Evolutionary conservation across 768 basidiomycete species (phyloP).

Genomic region (Collybia sordida): DNA sequence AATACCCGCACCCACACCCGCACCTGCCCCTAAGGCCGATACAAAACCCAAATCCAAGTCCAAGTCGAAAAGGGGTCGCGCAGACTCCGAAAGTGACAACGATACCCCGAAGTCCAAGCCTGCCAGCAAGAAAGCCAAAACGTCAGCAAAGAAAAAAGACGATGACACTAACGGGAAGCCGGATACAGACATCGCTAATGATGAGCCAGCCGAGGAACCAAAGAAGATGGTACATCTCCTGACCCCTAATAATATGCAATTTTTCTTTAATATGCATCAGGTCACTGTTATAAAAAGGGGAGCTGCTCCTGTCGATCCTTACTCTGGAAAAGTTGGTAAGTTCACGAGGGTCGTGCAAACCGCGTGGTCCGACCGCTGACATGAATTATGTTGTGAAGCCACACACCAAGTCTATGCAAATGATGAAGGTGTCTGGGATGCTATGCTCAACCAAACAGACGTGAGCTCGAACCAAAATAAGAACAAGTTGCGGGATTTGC

Average conservation of each 20-base stretch:
- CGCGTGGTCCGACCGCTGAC: neutral
- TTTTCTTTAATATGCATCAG: slow-evolving; percentile 12
- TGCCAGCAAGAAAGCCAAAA: slow-evolving; percentile 27
- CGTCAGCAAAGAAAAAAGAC: slow-evolving; percentile 22
- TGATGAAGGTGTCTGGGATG: slow-evolving; percentile 49
- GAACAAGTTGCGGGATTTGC: slow-evolving; percentile 44
- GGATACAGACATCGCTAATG: slow-evolving; percentile 13
- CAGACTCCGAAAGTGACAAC: slow-evolving; percentile 24
- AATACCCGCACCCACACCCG: slow-evolving; percentile 18
- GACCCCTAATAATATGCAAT: neutral
- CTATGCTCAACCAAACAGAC: slow-evolving; percentile 63
- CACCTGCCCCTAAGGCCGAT: slow-evolving; percentile 21
- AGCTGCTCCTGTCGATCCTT: slow-evolving; percentile 54
- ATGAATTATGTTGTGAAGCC: slow-evolving; percentile 23
- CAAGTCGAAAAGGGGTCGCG: slow-evolving; percentile 29
- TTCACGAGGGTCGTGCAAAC: slow-evolving; percentile 12
- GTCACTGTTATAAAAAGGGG: slow-evolving; percentile 49
- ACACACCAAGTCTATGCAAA: slow-evolving; percentile 52
- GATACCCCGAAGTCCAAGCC: slow-evolving; percentile 25
- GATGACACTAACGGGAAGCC: slow-evolving; percentile 24
- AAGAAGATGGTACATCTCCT: slow-evolving; percentile 41
- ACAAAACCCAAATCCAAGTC: slow-evolving; percentile 22
- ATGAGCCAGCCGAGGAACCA: slow-evolving; percentile 23
- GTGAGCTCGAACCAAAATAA: slow-evolving; percentile 48
- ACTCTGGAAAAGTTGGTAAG: slow-evolving; percentile 45